Evolutionary conservation across 2,329 filamentous ascomycete species (phyloP), one percentile per base, ranked within the genome.

Genomic region (Epicoccum sorghinum): DNA sequence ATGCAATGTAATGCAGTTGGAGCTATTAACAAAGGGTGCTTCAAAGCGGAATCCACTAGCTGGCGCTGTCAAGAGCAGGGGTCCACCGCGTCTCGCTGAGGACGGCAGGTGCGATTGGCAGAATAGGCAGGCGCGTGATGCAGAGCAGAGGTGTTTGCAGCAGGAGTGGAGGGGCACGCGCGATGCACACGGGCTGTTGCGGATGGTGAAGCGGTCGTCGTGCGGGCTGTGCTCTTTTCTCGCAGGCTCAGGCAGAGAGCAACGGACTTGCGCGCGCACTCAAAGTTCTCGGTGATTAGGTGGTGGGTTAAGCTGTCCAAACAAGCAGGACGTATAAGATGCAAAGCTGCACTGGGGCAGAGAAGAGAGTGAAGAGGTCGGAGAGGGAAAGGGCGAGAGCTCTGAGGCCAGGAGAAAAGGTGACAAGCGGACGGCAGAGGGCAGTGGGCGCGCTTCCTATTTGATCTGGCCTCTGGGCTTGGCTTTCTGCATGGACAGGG

Each of bases 371-470:
- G 4, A 85, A 83, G 59, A 78, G 70, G 52, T 42, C 55, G 55
- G 56, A 18, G 18, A 45, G 55, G 83, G 85, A 48, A 83, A 82
- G 4, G 84, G 83, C 60, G 77, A 69, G 55, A 75, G 57, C 60
- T 61, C 55, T 62, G 59, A 52, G 61, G 55, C 54, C 80, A 59
- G 63, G 62, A 63, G 65, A 63, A 63, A 61, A 65, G 61, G 60
- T 57, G 61, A 70, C 59, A 56, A 64, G 88, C 55, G 80, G 79
- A 67, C 90, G 93, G 73, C 80, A 86, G 57, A 82, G 87, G 63
- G 57, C 58, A 44, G 61, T 57, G 60, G 55, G 58, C 58, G 50
- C 44, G 58, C 43, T 42, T 40, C 57, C 59, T 61, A 61, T 62
- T 58, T 62, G 59, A 53, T 47, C 57, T 55, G 56, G 51, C 57